These are phyloP conservation scores for Phytopythium montanum DNA, from an alignment of 352 stramenopile genomes.

Conservation along the genomic window DNA sequence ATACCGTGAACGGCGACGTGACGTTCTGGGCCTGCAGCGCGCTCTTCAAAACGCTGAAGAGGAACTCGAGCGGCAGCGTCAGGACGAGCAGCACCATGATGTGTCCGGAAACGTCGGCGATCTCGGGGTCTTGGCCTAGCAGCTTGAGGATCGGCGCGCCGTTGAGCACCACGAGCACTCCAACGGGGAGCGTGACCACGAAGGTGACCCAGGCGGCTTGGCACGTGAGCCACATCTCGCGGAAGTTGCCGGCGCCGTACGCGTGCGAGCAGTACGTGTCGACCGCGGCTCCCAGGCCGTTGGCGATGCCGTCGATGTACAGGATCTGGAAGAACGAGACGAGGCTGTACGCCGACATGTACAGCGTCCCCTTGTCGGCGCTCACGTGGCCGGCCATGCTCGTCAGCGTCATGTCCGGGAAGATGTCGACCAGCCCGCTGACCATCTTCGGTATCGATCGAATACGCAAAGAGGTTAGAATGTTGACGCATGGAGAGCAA, in stretches of 20 bases:
- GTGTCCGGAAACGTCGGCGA: slow-evolving; percentile 17
- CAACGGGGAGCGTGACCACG: slow-evolving; percentile 11
- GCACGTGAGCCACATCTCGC: slow-evolving; percentile 27
- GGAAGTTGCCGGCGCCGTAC: slow-evolving; percentile 22
- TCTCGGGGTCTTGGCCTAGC: slow-evolving; percentile 30
- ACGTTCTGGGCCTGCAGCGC: slow-evolving; percentile 39
- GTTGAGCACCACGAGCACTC: slow-evolving; percentile 16
- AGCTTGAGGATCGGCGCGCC: slow-evolving; percentile 17
- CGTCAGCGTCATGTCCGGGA: slow-evolving; percentile 5
- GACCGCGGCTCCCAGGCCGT: slow-evolving; percentile 22
- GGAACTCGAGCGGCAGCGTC: slow-evolving; percentile 21
- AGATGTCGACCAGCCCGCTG: slow-evolving; percentile 3
- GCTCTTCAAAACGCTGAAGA: slow-evolving; percentile 21
- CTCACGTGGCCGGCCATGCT: slow-evolving; percentile 1
- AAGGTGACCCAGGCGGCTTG: slow-evolving; percentile 30
- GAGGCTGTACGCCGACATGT: slow-evolving; percentile 5
- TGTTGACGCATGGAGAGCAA: no score
- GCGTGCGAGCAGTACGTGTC: slow-evolving; percentile 38
- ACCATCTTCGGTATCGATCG: no score
- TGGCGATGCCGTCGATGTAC: slow-evolving; percentile 13
- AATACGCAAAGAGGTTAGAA: no score
- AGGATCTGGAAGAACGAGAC: slow-evolving; percentile 16
- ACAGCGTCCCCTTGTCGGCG: background rate
- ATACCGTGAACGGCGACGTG: slow-evolving; percentile 23
- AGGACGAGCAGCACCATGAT: slow-evolving; percentile 18